Evolutionary conservation across 2,329 filamentous ascomycete genomes (phyloP), one percentile per base, ranked within the genome.

Genomic region (Lasiodiplodia theobromae): DNA sequence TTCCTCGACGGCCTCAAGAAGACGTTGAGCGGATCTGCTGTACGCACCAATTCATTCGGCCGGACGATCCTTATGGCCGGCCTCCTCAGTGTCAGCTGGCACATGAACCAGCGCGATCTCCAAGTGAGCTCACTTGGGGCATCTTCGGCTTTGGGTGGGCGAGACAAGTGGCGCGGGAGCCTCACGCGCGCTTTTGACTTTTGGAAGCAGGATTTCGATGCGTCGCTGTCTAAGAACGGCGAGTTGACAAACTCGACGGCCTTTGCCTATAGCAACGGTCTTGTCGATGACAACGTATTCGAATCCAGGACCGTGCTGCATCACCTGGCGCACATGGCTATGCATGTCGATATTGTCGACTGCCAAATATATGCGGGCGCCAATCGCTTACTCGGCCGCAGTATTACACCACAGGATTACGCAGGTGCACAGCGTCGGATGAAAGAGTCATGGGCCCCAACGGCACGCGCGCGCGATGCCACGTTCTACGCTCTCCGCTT

Each of bases 311-410:
- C 92, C 2, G 95, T 97, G 34, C 84, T 98, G 54, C 94, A 98
- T 76, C 93, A 97, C 74, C 84, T 99, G 14, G 96, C 96, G 0
- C 96, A 98, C 79, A 97, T 99, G 93, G 93, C 94, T 3, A 97
- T 97, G 87, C 94, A 98, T 76, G 94, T 97, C 28, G 95, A 98
- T 76, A 93, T 98, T 66, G 92, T 97, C n/a, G 95, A 98, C 78
- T 95, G 94, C 75, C 95, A 98, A 80, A 96, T 98, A 72, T 97
- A 96, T 78, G 96, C 95, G 5, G 90, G 94, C 10, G 93, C 95
- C 1, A 92, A 91, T 73, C 87, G 94, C 37, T 86, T 97, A 2
- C 87, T 98, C 4, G 95, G 96, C 25, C 89, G 95, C 57, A 90
- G 91, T 0, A 96, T 98, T 70, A 94, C 92, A 1, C 85, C 88